Percentiles rank a stretch among this genome's conserved stretches.
phyloP scores from a whole-genome alignment of 1,139 yeast genomes.

The Entelexis sorbosivorans region DNA sequence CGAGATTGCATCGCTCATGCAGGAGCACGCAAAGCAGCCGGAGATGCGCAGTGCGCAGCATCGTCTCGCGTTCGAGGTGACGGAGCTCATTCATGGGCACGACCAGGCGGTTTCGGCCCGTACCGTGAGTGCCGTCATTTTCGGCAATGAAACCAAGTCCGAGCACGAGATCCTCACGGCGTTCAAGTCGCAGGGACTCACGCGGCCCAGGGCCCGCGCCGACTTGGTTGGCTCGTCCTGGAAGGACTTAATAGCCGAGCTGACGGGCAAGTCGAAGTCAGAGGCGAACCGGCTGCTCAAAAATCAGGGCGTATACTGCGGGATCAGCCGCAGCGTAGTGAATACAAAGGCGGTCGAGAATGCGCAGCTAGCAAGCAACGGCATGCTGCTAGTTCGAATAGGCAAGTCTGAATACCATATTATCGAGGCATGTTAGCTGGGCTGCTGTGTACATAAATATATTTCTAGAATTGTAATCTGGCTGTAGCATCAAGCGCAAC shows the following conservation, averaged over 20 bases:
- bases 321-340: conserved; percentile 40
- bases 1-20: conserved; percentile 45
- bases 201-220: conserved; percentile 34
- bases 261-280: conserved; percentile 38
- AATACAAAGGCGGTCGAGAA: not conserved
- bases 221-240: conserved; percentile 34
- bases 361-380: conserved; percentile 26
- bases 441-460: not conserved
- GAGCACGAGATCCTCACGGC: conserved; percentile 48
- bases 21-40: conserved; percentile 47
- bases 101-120: conserved; percentile 63
- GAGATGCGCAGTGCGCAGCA: conserved; percentile 62
- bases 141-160: conserved; percentile 39
- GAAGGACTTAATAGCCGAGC: conserved; percentile 31
- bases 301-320: conserved; percentile 65
- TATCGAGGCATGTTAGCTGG: conserved; percentile 6
- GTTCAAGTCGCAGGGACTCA: conserved; percentile 52
- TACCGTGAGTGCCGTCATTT: conserved; percentile 51
- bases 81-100: conserved; percentile 75
- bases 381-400: conserved; percentile 52
- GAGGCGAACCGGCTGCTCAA: conserved; percentile 56
- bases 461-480: not conserved
- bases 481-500: no score
- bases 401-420: conserved; percentile 44
- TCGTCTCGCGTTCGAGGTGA: conserved; percentile 69